These are phyloP conservation scores for Centaurea solstitialis DNA, from an alignment of 129 eudicot species.

Conservation along the genomic window DNA sequence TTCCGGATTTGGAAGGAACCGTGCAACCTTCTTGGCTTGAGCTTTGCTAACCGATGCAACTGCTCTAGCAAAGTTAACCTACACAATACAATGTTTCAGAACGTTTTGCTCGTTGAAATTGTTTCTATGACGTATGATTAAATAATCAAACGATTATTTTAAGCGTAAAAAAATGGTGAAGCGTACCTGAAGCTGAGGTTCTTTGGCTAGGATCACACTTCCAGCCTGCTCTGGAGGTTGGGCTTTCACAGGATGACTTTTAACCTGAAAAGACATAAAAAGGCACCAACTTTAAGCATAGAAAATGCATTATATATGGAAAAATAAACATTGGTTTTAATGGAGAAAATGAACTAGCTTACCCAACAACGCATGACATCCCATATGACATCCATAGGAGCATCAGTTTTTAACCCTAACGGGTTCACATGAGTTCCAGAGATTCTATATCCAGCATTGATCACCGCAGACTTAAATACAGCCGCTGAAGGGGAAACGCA, in stretches of 20 bases:
- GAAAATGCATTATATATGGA: neutral
- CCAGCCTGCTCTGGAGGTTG: conserved; percentile 89
- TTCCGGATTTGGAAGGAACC: conserved; percentile 96
- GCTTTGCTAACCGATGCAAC: conserved; percentile 94
- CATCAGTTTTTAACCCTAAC: conserved; percentile 89
- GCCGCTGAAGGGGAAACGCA: conserved; percentile 97
- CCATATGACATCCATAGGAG: conserved; percentile 98
- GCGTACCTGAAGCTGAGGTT: conserved; percentile 79
- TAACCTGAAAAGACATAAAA: conserved; percentile 43
- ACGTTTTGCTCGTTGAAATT: neutral
- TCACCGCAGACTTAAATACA: conserved; percentile 92
- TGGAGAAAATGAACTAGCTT: conserved; percentile 23
- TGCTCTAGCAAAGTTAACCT: conserved; percentile 94
- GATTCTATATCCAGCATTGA: conserved; percentile 95
- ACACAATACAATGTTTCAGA: neutral
- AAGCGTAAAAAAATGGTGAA: neutral
- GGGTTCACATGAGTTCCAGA: conserved; percentile 98
- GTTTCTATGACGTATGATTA: neutral
- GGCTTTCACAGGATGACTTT: conserved; percentile 89
- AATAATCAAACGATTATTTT: neutral
- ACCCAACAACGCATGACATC: conserved; percentile 99
- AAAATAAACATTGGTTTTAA: neutral
- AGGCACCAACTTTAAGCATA: conserved; percentile 14
- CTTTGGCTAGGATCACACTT: conserved; percentile 85
- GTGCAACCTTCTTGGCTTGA: conserved; percentile 93